These are phyloP conservation scores for Thermoascus crustaceus DNA, from an alignment of 2,329 filamentous ascomycete species.

Conservation along the genomic window DNA sequence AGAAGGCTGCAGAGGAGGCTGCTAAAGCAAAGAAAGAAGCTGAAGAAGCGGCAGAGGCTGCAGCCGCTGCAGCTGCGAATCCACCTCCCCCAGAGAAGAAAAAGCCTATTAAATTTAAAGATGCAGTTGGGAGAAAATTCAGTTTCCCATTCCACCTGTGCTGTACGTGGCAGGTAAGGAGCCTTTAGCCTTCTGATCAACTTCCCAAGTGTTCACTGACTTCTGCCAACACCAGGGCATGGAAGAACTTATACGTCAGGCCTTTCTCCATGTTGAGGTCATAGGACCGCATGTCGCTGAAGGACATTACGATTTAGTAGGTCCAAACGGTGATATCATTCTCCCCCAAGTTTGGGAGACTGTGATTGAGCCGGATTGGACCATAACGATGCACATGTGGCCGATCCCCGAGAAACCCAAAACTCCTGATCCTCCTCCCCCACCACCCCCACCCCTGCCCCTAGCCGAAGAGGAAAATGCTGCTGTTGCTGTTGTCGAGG, in stretches of 20 bases:
- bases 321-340: slow-evolving; percentile 73
- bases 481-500: slow-evolving; percentile 12
- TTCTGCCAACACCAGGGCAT: slow-evolving; percentile 54
- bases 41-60: slow-evolving; percentile 23
- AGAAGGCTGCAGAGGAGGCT: slow-evolving; percentile 23
- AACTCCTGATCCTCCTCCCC: slow-evolving; percentile 28
- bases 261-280: slow-evolving; percentile 68
- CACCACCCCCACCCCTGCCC: slow-evolving; percentile 17
- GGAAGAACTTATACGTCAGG: slow-evolving; percentile 79
- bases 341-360: slow-evolving; percentile 75
- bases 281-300: slow-evolving; percentile 68
- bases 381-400: slow-evolving; percentile 61
- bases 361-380: slow-evolving; percentile 69
- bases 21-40: slow-evolving; percentile 17
- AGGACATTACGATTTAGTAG: slow-evolving; percentile 72
- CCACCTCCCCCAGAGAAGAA: slow-evolving; percentile 50
- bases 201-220: slow-evolving; percentile 5
- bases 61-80: slow-evolving; percentile 22
- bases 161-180: slow-evolving; percentile 67
- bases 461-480: slow-evolving; percentile 12
- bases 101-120: slow-evolving; percentile 78
- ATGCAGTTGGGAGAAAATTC: slow-evolving; percentile 84
- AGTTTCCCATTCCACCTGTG: slow-evolving; percentile 84
- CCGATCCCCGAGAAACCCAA: slow-evolving; percentile 48
- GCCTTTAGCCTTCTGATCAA: not conserved